These are phyloP conservation scores for Elsinoe batatas DNA, from an alignment of 2,329 filamentous ascomycete species.

Conservation along the genomic window DNA sequence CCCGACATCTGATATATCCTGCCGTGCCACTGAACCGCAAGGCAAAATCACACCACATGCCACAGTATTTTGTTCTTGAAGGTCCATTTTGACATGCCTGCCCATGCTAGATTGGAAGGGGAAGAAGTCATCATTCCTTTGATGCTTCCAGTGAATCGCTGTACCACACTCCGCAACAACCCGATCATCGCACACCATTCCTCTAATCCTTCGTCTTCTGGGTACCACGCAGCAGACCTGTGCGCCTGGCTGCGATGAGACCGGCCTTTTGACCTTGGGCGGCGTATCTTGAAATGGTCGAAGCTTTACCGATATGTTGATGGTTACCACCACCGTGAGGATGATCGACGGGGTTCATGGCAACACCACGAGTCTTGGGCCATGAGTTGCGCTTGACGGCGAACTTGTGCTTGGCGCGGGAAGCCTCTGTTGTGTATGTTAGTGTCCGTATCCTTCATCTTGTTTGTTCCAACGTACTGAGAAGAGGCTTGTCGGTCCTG, in stretches of 20 bases:
- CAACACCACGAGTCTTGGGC: slow-evolving; percentile 99
- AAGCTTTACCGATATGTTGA: slow-evolving; percentile 99
- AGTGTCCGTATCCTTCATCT: slow-evolving; percentile 16
- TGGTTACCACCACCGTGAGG: slow-evolving; percentile 79
- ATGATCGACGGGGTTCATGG: slow-evolving; percentile 99
- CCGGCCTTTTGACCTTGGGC: slow-evolving; percentile 98
- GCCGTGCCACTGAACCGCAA: neutral
- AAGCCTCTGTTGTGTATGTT: slow-evolving; percentile 63
- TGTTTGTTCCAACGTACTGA: slow-evolving; percentile 51
- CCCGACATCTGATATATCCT: too few relatives aligned
- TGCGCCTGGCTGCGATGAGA: slow-evolving; percentile 99
- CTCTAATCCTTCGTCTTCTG: slow-evolving; percentile 92
- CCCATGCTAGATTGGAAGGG: slow-evolving; percentile 12
- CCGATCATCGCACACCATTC: slow-evolving; percentile 24
- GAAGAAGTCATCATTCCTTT: slow-evolving; percentile 11
- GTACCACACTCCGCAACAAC: slow-evolving; percentile 16
- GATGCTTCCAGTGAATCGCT: slow-evolving; percentile 13
- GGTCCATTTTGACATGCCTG: slow-evolving; percentile 13
- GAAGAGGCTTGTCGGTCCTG: slow-evolving; percentile 97
- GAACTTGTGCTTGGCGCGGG: slow-evolving; percentile 99
- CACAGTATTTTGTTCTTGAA: neutral
- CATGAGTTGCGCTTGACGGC: slow-evolving; percentile 99
- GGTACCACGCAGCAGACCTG: slow-evolving; percentile 99
- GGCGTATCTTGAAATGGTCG: slow-evolving; percentile 97
- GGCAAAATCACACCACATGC: neutral